Conservation (phyloP, 148 eudicot genomes). For the Vaccinium darrowii region DNA sequence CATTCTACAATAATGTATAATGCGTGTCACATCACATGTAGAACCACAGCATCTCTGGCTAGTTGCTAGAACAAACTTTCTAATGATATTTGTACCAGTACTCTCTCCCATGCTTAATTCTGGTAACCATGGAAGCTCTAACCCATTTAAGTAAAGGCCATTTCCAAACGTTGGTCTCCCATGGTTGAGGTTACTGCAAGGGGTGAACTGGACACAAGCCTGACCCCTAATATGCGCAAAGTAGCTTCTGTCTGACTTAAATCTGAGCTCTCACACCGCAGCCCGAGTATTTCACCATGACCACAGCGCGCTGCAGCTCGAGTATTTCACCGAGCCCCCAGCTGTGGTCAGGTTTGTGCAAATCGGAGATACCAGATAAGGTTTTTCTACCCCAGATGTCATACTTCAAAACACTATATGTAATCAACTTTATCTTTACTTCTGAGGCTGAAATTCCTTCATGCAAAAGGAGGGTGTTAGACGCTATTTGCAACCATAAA, state of each 20-base stretch:
- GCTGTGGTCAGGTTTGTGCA: too few relatives aligned
- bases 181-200: neutral
- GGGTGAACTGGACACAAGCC: neutral
- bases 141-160: neutral
- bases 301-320: neutral
- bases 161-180: neutral
- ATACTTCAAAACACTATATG: neutral
- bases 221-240: neutral
- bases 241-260: neutral
- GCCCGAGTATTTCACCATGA: neutral
- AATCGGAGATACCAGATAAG: too few relatives aligned
- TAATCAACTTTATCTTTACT: neutral
- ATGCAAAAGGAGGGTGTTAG: neutral
- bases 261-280: neutral
- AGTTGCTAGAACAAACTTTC: neutral
- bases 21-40: neutral
- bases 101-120: neutral
- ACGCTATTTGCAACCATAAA: neutral
- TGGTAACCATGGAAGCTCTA: neutral
- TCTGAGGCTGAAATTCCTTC: neutral
- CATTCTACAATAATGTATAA: too few relatives aligned
- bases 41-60: neutral
- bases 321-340: neutral
- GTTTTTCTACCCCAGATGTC: too few relatives aligned
- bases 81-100: neutral